These are phyloP conservation scores for Gossypium thurberi DNA, from an alignment of 345 rosid genomes.

Conservation along the genomic window DNA sequence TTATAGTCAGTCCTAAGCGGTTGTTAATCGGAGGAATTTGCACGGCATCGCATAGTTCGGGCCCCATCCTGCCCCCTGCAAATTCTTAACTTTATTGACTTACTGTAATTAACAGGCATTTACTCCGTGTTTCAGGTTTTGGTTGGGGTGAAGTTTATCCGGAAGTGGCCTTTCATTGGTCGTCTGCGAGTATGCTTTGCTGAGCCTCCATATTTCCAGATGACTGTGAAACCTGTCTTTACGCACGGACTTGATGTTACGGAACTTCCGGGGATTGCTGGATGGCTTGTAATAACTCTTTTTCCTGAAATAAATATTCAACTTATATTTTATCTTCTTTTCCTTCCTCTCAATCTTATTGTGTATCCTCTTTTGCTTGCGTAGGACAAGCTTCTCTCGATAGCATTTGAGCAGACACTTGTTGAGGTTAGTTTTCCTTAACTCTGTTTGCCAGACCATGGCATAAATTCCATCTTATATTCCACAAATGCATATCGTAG, in stretches of 20 bases:
- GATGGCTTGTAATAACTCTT: constrained; percentile 71
- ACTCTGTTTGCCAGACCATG: not conserved
- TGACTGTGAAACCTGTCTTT: constrained; percentile 78
- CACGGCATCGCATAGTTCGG: not conserved
- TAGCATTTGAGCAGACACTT: constrained; percentile 87
- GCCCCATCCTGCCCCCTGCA: not conserved
- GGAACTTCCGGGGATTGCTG: constrained; percentile 89
- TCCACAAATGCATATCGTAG: not conserved
- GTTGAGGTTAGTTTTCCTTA: constrained; percentile 42
- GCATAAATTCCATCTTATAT: not conserved
- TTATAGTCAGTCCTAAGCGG: not conserved
- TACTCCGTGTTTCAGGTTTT: constrained; percentile 46
- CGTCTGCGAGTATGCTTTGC: constrained; percentile 88
- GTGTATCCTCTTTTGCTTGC: constrained; percentile 17
- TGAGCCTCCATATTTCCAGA: constrained; percentile 94
- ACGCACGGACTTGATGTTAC: constrained; percentile 79
- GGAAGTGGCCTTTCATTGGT: constrained; percentile 80
- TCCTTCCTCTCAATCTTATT: constrained; percentile 9
- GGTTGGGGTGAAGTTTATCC: constrained; percentile 83
- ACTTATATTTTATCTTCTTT: constrained; percentile 9
- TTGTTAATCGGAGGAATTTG: not conserved
- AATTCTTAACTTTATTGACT: not conserved
- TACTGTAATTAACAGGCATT: not conserved
- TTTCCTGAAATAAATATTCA: constrained; percentile 6
- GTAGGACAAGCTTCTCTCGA: constrained; percentile 82